These are phyloP conservation scores for Schoenoplectus tabernaemontani DNA, from an alignment of 202 grass and related monocot genomes.

Conservation along the genomic window DNA sequence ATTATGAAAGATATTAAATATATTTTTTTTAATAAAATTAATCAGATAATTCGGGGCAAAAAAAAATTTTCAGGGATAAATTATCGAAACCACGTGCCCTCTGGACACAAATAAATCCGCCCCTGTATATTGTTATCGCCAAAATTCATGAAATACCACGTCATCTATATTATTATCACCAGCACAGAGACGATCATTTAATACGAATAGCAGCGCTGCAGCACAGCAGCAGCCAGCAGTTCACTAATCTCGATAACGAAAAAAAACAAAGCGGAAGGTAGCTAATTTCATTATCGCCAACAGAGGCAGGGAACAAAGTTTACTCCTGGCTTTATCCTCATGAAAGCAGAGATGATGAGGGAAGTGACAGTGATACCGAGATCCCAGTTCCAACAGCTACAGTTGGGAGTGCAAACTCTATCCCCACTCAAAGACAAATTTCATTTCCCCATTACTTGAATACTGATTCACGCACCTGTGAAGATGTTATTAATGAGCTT, in stretches of 20 bases:
- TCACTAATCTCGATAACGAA: too few relatives aligned
- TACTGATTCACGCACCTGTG: slow-evolving; percentile 86
- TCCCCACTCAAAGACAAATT: slow-evolving; percentile 51
- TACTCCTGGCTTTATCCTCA: slow-evolving; percentile 45
- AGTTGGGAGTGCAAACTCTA: slow-evolving; percentile 59
- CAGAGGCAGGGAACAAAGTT: slow-evolving; percentile 62
- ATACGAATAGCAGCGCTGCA: neutral
- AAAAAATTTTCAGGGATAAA: too few relatives aligned
- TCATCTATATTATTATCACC: neutral
- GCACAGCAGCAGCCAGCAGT: too few relatives aligned
- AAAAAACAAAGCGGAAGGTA: neutral
- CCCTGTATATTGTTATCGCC: too few relatives aligned
- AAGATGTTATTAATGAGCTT: slow-evolving; percentile 95
- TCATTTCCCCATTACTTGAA: slow-evolving; percentile 72
- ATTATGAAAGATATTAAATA: too few relatives aligned
- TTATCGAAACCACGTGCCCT: too few relatives aligned
- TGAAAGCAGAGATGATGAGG: slow-evolving; percentile 22
- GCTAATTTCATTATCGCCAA: slow-evolving; percentile 85
- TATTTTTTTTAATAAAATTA: too few relatives aligned
- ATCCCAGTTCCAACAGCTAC: slow-evolving; percentile 49
- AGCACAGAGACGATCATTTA: neutral
- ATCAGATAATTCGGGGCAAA: too few relatives aligned
- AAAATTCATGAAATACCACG: too few relatives aligned
- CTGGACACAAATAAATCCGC: neutral
- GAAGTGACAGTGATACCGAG: slow-evolving; percentile 28